These are phyloP conservation scores for Neurospora discreta DNA, from an alignment of 495 filamentous ascomycete genomes.

Conservation along the genomic window DNA sequence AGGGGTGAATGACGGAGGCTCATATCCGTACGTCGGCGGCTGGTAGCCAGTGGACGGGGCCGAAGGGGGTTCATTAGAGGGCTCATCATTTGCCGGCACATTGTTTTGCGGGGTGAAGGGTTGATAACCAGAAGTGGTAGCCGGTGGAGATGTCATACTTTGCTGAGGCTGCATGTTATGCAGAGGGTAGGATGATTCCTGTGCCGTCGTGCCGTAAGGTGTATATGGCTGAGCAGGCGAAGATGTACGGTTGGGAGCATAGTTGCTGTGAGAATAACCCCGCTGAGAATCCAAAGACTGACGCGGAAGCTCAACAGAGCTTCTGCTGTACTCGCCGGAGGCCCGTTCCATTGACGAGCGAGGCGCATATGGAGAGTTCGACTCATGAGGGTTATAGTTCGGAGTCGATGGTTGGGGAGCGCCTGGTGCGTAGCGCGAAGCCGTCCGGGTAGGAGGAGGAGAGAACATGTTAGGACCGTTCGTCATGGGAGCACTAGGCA, in stretches of 20 bases:
- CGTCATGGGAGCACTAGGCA: slow-evolving; percentile 16
- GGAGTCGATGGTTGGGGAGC: slow-evolving; percentile 19
- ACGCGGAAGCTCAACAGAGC: slow-evolving; percentile 33
- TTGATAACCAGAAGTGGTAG: slow-evolving; percentile 15
- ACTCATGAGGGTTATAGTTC: slow-evolving; percentile 22
- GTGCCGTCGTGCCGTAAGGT: neutral
- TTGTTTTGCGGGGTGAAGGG: slow-evolving; percentile 4
- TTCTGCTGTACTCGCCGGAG: slow-evolving; percentile 30
- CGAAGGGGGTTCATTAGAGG: slow-evolving; percentile 6
- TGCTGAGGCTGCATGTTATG: neutral
- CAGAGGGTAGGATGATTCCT: neutral
- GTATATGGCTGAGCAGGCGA: slow-evolving; percentile 11
- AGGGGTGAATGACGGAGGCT: slow-evolving; percentile 25
- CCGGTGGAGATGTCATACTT: slow-evolving; percentile 1
- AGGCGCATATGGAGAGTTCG: slow-evolving; percentile 29
- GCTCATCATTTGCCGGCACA: neutral
- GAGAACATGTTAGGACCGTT: slow-evolving; percentile 18
- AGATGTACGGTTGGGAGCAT: slow-evolving; percentile 19
- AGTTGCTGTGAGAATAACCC: slow-evolving; percentile 17
- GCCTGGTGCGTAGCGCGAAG: slow-evolving; percentile 55
- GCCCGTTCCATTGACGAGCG: slow-evolving; percentile 34
- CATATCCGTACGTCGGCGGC: slow-evolving; percentile 31
- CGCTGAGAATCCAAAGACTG: slow-evolving; percentile 33
- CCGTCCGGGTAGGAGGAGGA: slow-evolving; percentile 28
- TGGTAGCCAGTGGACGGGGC: slow-evolving; percentile 23